These are phyloP conservation scores for Camellia granthamiana DNA, from an alignment of 148 eudicot genomes.

Conservation along the genomic window DNA sequence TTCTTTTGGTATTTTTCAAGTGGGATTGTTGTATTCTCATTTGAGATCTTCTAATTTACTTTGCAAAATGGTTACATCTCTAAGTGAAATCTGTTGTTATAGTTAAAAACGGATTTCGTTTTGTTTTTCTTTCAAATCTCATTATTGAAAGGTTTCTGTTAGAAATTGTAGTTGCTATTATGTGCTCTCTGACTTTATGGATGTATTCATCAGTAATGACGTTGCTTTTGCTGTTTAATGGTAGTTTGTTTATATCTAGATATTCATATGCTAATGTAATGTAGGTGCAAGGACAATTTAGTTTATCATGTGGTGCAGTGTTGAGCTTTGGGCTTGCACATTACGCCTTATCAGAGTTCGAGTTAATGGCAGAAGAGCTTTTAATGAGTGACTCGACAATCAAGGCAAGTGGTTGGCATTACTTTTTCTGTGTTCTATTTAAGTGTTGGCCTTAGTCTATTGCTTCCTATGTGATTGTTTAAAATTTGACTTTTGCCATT, in stretches of 20 bases:
- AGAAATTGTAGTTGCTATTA: not conserved
- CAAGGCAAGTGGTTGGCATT: constrained; percentile 53
- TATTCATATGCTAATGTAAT: constrained; percentile 12
- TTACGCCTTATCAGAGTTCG: constrained; percentile 78
- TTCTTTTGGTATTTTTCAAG: not conserved
- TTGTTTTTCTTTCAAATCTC: not conserved
- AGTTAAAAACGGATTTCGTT: not conserved
- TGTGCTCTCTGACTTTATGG: not conserved
- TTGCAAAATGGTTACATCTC: not conserved
- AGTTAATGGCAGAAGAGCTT: constrained; percentile 90
- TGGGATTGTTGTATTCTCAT: not conserved
- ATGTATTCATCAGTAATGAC: not conserved
- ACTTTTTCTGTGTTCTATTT: constrained; percentile 9
- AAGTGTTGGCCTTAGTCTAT: not conserved
- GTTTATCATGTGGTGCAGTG: constrained; percentile 71
- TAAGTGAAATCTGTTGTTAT: not conserved
- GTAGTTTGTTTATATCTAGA: not conserved
- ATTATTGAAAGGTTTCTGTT: not conserved
- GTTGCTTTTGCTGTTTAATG: not conserved
- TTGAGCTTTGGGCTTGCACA: constrained; percentile 87
- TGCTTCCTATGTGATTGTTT: not conserved
- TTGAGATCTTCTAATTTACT: not conserved
- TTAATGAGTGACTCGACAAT: constrained; percentile 86
- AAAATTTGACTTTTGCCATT: not conserved
- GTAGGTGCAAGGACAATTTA: constrained; percentile 91